Conservation (phyloP, 2,329 filamentous ascomycete genomes). For the Colletotrichum sojae region DNA sequence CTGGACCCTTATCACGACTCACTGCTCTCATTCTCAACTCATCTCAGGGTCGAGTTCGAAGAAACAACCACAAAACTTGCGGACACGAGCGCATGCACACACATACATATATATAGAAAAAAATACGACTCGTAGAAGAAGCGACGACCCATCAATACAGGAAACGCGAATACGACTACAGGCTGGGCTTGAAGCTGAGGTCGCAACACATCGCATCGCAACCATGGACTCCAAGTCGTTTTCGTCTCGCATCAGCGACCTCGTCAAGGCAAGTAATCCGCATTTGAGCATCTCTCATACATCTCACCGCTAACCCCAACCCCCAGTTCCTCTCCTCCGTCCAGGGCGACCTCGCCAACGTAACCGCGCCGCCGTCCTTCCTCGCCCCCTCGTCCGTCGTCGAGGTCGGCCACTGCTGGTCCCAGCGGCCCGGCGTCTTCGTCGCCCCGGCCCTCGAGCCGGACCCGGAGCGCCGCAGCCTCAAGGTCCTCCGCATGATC, state of each 20-base stretch:
- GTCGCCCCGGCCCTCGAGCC: constrained; percentile 61
- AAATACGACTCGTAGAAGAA: not conserved
- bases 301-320: constrained; percentile 7
- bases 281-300: not conserved
- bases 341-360: constrained; percentile 66
- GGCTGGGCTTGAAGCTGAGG: not conserved
- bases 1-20: too few relatives aligned
- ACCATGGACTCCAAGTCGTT: constrained; percentile 40
- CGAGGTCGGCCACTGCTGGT: constrained; percentile 66
- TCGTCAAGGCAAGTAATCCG: constrained; percentile 35
- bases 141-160: not conserved
- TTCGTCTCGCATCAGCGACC: constrained; percentile 40
- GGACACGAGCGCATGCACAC: not conserved
- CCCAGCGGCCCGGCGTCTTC: constrained; percentile 62
- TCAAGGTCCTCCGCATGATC: constrained; percentile 63
- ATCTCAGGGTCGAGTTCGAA: not conserved
- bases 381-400: constrained; percentile 64
- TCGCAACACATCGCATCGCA: not conserved
- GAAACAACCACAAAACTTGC: not conserved
- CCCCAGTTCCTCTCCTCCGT: constrained; percentile 45
- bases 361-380: constrained; percentile 66
- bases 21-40: too few relatives aligned
- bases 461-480: constrained; percentile 57
- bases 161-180: constrained; percentile 14
- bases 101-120: not conserved